Evolutionary conservation across 805 yeast genomes (phyloP), one percentile per base, ranked within the genome.

Genomic region (Kodamaea fukazawae): DNA sequence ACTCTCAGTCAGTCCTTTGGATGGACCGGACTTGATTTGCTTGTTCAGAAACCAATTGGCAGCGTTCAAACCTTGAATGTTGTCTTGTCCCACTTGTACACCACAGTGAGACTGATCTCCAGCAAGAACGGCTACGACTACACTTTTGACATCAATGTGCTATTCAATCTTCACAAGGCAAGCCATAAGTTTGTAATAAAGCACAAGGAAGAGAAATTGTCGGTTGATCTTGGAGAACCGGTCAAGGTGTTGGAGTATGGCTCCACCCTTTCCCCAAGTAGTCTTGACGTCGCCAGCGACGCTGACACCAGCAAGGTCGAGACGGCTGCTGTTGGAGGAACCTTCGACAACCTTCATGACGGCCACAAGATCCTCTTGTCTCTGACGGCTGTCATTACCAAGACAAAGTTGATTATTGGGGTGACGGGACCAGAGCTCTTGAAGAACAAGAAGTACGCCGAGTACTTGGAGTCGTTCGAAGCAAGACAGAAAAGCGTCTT

Each of bases 261-360:
- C 7, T 16, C 31, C 6, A 3, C 29, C 9, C 22, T 10, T n/a
- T 10, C 14, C 8, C 4, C 36, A 16, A 38, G 29, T 6, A 20
- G 23, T 8, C 23, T 8, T 8, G 5, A 20, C 23, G 8, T 25
- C 14, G 23, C 23, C 23, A 8, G 5, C 7, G 23, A 20, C 5
- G 8, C 7, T 8, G 8, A 20, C 23, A 20, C 23, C 8, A 20
- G 7, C 23, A 20, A 20, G 23, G 23, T 20, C 33, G 42, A 47
- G 12, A 69, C 71, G 5, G 55, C 50, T 7, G 91, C 96, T 0
- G 81, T 91, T 1, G 99, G 99, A 0, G 99, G 99, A 0, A 93
- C 99, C 0, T 93, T 93, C 65, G 99, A 93, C 56, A 98, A 93
- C 62, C 56, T 93, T 27, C 99, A 93, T 52, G 95, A 85, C 55